A percentile compares a stretch with the other conserved stretches of the same genome.
phyloP scores from a whole-genome alignment of 75 land plant species.

The Pinus tabuliformis region DNA sequence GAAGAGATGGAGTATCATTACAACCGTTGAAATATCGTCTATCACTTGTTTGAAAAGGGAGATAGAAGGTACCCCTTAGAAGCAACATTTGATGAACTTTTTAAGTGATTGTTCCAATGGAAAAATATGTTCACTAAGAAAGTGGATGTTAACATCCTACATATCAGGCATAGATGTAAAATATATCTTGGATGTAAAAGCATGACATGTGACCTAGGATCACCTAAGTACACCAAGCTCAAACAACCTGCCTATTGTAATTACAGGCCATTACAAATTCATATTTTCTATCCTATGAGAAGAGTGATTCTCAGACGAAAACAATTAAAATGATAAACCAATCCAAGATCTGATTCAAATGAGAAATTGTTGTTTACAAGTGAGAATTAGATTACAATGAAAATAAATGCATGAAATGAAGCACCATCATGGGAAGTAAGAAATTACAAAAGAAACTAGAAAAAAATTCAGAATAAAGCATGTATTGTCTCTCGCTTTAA shows the following conservation, averaged over 20 bases:
- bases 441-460: not conserved
- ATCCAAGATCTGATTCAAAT: not conserved
- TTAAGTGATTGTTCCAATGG: too few relatives aligned
- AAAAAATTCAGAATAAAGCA: not conserved
- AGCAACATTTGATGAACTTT: too few relatives aligned
- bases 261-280: not conserved
- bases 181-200: too few relatives aligned
- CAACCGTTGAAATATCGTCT: too few relatives aligned
- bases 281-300: not conserved
- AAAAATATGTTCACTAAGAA: too few relatives aligned
- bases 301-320: not conserved
- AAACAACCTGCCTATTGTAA: not conserved
- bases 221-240: too few relatives aligned
- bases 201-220: too few relatives aligned
- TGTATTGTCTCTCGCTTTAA: not conserved
- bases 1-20: too few relatives aligned
- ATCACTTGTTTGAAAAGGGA: too few relatives aligned
- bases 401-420: conserved; percentile 1
- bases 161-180: too few relatives aligned
- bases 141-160: too few relatives aligned
- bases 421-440: not conserved
- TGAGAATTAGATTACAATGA: not conserved
- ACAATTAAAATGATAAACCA: not conserved
- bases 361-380: not conserved
- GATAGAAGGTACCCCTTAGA: too few relatives aligned